Percentiles rank a stretch among this genome's conserved stretches.
Evolutionary conservation across 1,139 yeast genomes (phyloP).

Genomic region (Geotrichum restrictum): DNA sequence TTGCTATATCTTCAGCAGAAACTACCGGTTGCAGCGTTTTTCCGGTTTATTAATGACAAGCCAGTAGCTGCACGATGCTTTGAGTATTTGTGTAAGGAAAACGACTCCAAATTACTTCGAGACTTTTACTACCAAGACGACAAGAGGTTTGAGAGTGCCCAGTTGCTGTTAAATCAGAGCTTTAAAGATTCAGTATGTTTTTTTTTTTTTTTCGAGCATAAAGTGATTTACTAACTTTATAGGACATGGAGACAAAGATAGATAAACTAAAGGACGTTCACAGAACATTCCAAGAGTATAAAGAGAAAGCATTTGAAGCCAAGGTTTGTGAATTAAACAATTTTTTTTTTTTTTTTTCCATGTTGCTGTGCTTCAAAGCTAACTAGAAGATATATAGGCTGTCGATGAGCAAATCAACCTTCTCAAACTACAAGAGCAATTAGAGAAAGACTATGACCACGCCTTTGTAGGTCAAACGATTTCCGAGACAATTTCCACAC

Average conservation of each 20-base stretch:
- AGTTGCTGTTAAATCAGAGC: constrained; percentile 39
- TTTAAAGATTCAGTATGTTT: constrained; percentile 20
- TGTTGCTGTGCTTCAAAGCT: neutral
- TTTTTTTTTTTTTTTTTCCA: too few species aligned
- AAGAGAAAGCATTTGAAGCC: constrained; percentile 33
- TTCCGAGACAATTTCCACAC: constrained; percentile 50
- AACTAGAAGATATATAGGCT: constrained; percentile 18
- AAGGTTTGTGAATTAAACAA: constrained; percentile 14
- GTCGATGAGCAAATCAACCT: constrained; percentile 52
- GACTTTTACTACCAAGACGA: constrained; percentile 64
- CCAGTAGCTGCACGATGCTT: constrained; percentile 45
- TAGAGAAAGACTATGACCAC: constrained; percentile 53
- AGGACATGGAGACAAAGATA: constrained; percentile 22
- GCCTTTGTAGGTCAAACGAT: constrained; percentile 56
- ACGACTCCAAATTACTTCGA: constrained; percentile 40
- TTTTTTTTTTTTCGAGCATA: neutral
- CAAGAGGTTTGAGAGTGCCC: constrained; percentile 46
- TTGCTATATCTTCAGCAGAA: constrained; percentile 51
- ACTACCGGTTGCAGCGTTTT: constrained; percentile 52
- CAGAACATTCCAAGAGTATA: constrained; percentile 30
- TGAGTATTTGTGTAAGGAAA: constrained; percentile 41
- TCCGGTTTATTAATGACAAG: constrained; percentile 49
- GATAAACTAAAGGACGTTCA: constrained; percentile 33
- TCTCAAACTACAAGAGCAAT: constrained; percentile 49
- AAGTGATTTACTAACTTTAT: neutral